Percentiles rank a stretch among this genome's conserved stretches.
These are phyloP conservation scores for Penicillium angulare DNA, from an alignment of 495 filamentous ascomycete genomes.

Conservation along the genomic window DNA sequence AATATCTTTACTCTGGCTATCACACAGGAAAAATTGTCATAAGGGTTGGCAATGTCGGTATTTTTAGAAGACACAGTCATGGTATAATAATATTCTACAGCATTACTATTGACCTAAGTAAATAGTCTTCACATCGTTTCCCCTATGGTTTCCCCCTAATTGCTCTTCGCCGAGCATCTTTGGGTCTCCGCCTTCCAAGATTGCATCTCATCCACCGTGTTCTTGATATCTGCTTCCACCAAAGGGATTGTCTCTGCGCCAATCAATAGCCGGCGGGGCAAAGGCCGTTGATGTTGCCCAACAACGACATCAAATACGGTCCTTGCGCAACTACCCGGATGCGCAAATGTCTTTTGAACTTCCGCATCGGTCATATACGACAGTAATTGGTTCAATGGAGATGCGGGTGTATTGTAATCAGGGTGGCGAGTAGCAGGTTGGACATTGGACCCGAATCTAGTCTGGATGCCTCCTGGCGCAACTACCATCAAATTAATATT, in stretches of 20 bases:
- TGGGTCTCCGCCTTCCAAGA: background rate
- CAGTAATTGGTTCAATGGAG: background rate
- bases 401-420: background rate
- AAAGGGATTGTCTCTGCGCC: background rate
- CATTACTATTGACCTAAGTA: too few species aligned
- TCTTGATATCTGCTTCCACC: background rate
- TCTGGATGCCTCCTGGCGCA: constrained; percentile 7
- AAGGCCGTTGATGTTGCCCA: background rate
- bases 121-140: too few species aligned
- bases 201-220: background rate
- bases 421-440: background rate
- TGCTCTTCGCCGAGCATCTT: too few species aligned
- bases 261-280: background rate
- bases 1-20: too few species aligned
- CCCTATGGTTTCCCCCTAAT: too few species aligned
- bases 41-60: too few species aligned
- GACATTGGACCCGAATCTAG: background rate
- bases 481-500: constrained; percentile 21
- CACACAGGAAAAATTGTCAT: too few species aligned
- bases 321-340: background rate
- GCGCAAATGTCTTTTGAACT: background rate
- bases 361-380: background rate
- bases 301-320: background rate
- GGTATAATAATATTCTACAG: too few species aligned
- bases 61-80: too few species aligned